These are phyloP conservation scores for Silene noctiflora DNA, from an alignment of 179 eudicot genomes.

Conservation along the genomic window DNA sequence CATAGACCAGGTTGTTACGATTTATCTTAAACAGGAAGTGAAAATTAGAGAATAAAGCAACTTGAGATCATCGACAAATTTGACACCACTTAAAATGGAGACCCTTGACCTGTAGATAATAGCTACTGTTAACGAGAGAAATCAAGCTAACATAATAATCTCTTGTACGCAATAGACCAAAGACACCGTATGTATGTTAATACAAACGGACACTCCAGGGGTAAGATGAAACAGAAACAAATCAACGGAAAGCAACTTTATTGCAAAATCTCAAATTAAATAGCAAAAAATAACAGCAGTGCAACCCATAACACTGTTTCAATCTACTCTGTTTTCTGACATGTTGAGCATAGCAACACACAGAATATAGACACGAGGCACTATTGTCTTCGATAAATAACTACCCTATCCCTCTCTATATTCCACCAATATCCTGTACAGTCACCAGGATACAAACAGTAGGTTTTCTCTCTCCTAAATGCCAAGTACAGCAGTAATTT, in stretches of 20 bases:
- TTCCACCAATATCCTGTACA: too few species aligned
- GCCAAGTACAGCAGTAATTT: too few species aligned
- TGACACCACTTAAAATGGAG: not conserved
- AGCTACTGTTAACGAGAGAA: not conserved
- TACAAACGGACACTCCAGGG: not conserved
- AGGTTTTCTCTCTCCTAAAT: too few species aligned
- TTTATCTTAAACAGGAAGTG: too few species aligned
- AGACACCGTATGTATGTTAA: not conserved
- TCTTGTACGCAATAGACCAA: not conserved
- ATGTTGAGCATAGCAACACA: too few species aligned
- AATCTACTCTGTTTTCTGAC: too few species aligned
- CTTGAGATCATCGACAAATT: not conserved
- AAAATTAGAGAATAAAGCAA: not conserved
- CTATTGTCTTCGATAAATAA: too few species aligned
- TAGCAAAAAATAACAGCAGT: too few species aligned
- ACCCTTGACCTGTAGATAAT: not conserved
- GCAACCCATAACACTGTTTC: too few species aligned
- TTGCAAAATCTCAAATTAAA: not conserved
- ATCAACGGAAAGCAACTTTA: not conserved
- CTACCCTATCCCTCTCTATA: too few species aligned
- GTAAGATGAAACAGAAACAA: not conserved
- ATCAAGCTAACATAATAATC: not conserved
- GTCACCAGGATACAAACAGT: too few species aligned
- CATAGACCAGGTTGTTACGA: not conserved
- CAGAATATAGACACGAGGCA: too few species aligned